Base-by-base conservation (phyloP, 352 stramenopile genomes). In the Phytophthora sp. region DNA sequence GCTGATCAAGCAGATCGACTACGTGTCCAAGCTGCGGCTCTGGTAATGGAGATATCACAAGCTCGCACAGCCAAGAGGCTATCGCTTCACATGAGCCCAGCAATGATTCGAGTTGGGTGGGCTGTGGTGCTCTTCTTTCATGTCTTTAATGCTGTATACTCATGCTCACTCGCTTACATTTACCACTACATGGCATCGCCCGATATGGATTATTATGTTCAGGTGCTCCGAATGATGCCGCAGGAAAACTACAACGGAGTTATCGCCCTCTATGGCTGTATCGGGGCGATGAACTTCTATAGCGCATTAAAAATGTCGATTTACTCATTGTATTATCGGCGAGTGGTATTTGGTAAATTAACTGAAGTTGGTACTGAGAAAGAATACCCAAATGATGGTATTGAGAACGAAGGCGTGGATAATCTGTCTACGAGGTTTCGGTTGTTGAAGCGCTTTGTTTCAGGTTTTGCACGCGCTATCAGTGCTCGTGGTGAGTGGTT, bases 131-230 rank as follows among this genome's bases (percentile, higher is more conserved):
- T 77, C 13, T 72, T 77, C 23, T 68, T 75, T 39, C 61, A 77
- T 23, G 13, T 69, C 31, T 72, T 74, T 23, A 74, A 77, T 26
- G 37, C 49, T 6, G 18, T 53, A n/a, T 77, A 72, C 39, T 59
- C 65, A 1, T n/a, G 35, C 15, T 54, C 49, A 17, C 49, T 75
- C 5, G 54, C 60, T 4, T 74, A 72, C 30, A 37, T 69, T 11
- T 77, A 72, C n/a, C 42, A 65, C 31, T 75, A 66, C 32, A 53
- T 77, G 59, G 32, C 51, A n/a, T 64, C 49, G 17, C 64, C 69
- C 0, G 26, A 34, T 11, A 77, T 77, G 65, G 21, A 43, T 18
- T 77, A 69, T 31, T 77, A 72, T 24, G 51, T 72, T 5, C 56
- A 65, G 5, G 30, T 75, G 20, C 30, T 77, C 3, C 54, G 60